phyloP scores from a whole-genome alignment of 1,284 basidiomycete species.

The Ustilago cynodontis region DNA sequence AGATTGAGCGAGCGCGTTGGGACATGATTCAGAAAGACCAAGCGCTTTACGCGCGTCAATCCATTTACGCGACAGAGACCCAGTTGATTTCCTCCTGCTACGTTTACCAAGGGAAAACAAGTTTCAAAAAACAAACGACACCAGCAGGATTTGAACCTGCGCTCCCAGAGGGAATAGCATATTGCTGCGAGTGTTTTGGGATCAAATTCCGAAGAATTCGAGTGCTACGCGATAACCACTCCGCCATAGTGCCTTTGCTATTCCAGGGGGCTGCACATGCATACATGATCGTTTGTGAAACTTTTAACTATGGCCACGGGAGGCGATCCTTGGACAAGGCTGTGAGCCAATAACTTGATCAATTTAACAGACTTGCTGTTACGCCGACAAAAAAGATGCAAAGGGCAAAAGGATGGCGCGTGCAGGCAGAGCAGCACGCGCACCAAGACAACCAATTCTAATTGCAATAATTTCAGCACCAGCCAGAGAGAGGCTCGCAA shows the following conservation, averaged over 20 bases:
- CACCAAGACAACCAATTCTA: too few relatives aligned
- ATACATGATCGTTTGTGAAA: too few relatives aligned
- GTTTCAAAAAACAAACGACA: conserved; percentile 23
- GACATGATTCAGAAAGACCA: conserved; percentile 13
- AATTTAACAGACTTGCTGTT: too few relatives aligned
- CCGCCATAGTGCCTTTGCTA: conserved; percentile 31
- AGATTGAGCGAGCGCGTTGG: background rate
- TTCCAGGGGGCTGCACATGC: too few relatives aligned
- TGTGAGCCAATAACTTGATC: too few relatives aligned
- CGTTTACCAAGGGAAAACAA: background rate
- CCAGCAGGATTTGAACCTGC: conserved; percentile 38
- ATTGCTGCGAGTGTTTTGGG: background rate
- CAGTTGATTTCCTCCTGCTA: too few relatives aligned
- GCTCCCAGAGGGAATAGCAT: conserved; percentile 29
- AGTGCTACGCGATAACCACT: conserved; percentile 21
- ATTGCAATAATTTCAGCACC: background rate
- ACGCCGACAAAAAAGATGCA: too few relatives aligned
- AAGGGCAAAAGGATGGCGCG: background rate
- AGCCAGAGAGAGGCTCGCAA: background rate
- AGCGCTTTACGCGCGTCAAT: too few relatives aligned
- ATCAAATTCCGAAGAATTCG: conserved; percentile 12
- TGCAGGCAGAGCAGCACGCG: background rate
- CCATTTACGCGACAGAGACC: conserved; percentile 5
- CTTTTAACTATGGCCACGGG: too few relatives aligned
- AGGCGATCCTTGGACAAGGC: too few relatives aligned